phyloP scores from a whole-genome alignment of 106 monocot genomes.

The Dioscorea dumetorum region DNA sequence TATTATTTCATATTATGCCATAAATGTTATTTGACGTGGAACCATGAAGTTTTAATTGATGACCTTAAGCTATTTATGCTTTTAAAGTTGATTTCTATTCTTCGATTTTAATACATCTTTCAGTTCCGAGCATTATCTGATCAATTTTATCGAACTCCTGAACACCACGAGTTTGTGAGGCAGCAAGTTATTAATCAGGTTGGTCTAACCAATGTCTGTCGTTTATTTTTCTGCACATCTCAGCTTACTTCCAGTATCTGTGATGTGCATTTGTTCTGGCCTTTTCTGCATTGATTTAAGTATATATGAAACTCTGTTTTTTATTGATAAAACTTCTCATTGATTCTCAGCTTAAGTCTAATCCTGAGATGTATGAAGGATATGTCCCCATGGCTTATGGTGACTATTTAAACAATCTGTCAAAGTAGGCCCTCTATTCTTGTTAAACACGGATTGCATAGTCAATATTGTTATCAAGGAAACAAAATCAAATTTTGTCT shows the following conservation, averaged over 20 bases:
- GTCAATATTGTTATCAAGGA: not conserved
- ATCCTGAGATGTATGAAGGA: conserved; percentile 84
- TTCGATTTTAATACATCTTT: not conserved
- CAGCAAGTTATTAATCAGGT: conserved; percentile 66
- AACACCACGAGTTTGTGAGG: conserved; percentile 76
- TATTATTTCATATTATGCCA: no score
- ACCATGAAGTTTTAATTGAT: not conserved
- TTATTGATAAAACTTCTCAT: not conserved
- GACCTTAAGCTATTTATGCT: no score
- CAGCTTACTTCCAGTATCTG: no score
- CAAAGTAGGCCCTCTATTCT: conserved; percentile 32
- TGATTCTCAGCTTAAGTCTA: conserved; percentile 57
- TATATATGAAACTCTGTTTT: no score
- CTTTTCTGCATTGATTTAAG: not conserved
- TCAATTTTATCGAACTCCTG: conserved; percentile 69
- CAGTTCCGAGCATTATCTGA: conserved; percentile 77
- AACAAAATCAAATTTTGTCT: not conserved
- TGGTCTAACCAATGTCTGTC: not conserved
- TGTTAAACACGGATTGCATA: not conserved
- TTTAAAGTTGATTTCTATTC: not conserved
- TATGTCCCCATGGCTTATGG: conserved; percentile 93
- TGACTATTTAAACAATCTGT: conserved; percentile 80
- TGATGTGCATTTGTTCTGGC: no score
- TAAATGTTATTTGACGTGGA: no score
- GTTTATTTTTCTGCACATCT: not conserved